A percentile compares a stretch with the other conserved stretches of the same genome.
These are phyloP conservation scores for Sapria himalayana DNA, from an alignment of 345 rosid species.

Conservation along the genomic window DNA sequence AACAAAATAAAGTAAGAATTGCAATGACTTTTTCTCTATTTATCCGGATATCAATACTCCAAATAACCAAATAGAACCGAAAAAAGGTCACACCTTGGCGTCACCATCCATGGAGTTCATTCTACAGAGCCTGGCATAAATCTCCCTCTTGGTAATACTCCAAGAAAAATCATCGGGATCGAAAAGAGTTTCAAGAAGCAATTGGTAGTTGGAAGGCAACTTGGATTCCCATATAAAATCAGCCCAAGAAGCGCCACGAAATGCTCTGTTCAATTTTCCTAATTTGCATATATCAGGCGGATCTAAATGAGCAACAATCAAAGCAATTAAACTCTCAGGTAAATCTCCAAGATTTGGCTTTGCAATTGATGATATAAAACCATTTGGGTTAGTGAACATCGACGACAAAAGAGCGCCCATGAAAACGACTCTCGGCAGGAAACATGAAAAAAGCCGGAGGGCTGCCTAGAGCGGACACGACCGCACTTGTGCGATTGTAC, in stretches of 20 bases:
- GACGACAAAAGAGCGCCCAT: constrained; percentile 60
- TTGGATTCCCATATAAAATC: constrained; percentile 92
- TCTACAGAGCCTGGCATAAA: constrained; percentile 42
- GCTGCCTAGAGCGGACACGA: too few species aligned
- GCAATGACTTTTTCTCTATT: background rate
- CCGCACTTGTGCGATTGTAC: too few species aligned
- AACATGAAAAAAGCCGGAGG: background rate
- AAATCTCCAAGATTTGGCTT: constrained; percentile 45
- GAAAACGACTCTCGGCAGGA: background rate
- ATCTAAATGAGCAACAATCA: constrained; percentile 36
- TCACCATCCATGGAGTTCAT: constrained; percentile 44
- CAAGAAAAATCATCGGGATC: constrained; percentile 25
- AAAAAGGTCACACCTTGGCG: constrained; percentile 31
- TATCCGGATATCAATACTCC: background rate
- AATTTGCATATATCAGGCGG: constrained; percentile 72
- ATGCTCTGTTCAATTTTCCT: constrained; percentile 51
- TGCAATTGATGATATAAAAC: constrained; percentile 7
- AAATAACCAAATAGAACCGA: constrained; percentile 3
- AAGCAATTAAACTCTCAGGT: constrained; percentile 74
- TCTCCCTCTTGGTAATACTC: constrained; percentile 39
- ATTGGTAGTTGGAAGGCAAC: constrained; percentile 43
- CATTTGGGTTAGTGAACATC: constrained; percentile 11
- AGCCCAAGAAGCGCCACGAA: constrained; percentile 83
- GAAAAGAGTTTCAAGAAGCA: constrained; percentile 29
- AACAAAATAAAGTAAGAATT: background rate